phyloP scores from a whole-genome alignment of 2,329 filamentous ascomycete species.

The Dothideomycetes sp. region DNA sequence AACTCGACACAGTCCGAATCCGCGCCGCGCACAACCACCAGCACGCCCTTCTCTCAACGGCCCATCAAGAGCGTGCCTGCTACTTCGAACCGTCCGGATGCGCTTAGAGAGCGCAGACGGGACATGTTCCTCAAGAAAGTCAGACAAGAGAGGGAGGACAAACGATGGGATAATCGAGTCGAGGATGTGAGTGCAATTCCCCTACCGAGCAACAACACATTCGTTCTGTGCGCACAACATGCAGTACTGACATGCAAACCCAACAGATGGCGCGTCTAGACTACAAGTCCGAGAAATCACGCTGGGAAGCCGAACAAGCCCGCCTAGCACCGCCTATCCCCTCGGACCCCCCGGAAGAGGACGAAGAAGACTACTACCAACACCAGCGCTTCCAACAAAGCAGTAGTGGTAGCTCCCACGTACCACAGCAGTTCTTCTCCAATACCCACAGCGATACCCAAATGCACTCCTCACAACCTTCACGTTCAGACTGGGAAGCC shows the following conservation, averaged over 20 bases:
- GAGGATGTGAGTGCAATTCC: conserved; percentile 38
- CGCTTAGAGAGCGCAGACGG: conserved; percentile 51
- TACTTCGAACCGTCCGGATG: conserved; percentile 40
- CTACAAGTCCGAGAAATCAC: conserved; percentile 29
- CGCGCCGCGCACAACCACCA: conserved; percentile 1
- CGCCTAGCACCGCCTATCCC: conserved; percentile 25
- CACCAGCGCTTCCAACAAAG: no score
- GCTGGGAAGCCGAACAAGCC: conserved; percentile 34
- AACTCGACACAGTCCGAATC: neutral
- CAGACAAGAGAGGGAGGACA: conserved; percentile 32
- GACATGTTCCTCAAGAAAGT: conserved; percentile 57
- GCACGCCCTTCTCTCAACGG: conserved; percentile 37
- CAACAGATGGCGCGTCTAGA: conserved; percentile 36
- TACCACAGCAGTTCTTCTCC: no score
- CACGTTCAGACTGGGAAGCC: conserved; percentile 20
- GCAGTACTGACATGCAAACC: no score
- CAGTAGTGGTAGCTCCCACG: no score
- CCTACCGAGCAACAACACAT: no score
- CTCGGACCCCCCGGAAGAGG: conserved; percentile 13
- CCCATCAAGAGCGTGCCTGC: conserved; percentile 52
- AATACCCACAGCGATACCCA: neutral
- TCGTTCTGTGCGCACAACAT: no score
- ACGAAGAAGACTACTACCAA: conserved; percentile 10
- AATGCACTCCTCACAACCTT: conserved; percentile 5
- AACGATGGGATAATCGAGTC: conserved; percentile 32